Base-by-base conservation (phyloP, 768 basidiomycete genomes). In the Fibroporia radiculosa region DNA sequence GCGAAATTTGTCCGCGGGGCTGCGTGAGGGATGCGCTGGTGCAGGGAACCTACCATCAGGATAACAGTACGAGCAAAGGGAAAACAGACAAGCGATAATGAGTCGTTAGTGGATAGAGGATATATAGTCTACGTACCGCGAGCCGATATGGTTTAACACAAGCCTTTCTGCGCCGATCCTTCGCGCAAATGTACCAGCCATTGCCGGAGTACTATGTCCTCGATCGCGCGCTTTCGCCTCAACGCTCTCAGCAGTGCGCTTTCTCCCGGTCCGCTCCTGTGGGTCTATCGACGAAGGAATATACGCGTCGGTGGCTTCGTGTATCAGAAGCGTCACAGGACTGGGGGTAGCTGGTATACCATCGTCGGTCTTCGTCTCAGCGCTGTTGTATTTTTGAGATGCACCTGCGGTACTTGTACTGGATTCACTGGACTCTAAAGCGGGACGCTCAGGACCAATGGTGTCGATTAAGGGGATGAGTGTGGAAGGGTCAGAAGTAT, bases 271-370 rank as follows among this genome's bases (percentile, higher is more conserved):
- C 42, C 72, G 69, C 42, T 59, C 71, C 24, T 74, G 64, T 26
- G 67, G 63, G 58, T 81, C 80, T 44, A 84, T 70, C 38, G 67
- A 54, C 2, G 48, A 56, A 0, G 84, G 80, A 28, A 93, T 76
- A 51, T 72, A 73, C 0, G 82, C 79, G 56, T 92, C 88, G 2
- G 86, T 90, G 1, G 82, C 78, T 63, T 93, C 90, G 60, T 93
- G 91, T n/a, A 92, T 69, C 16, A 92, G 71, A n/a, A 92, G 68
- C 23, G 80, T 76, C 0, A 66, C 49, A 4, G 53, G 49, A 0
- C 40, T 47, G 25, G 35, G 37, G 26, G 24, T 14, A 14, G 35
- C 20, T 18, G 37, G 38, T 3, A 31, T 24, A 20, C 33, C 22
- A 24, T 3, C 10, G 22, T 40, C 38, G 5, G 16, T 28, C 7